These are phyloP conservation scores for Primulina eburnea DNA, from an alignment of 257 asterid species.

Conservation along the genomic window DNA sequence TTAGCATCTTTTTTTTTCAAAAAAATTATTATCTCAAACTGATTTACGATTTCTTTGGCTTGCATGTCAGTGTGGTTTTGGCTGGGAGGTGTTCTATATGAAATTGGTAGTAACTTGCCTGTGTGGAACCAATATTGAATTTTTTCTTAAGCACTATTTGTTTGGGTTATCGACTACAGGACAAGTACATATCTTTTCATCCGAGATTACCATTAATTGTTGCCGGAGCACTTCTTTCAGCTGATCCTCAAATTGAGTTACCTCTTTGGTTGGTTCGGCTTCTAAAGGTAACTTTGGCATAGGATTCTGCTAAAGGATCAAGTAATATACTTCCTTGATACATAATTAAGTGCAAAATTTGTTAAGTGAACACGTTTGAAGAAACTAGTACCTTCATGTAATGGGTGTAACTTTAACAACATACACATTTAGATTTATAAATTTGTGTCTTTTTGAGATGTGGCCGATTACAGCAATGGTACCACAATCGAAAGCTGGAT, in stretches of 20 bases:
- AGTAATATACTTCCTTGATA: constrained; percentile 2
- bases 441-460: background rate
- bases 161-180: constrained; percentile 49
- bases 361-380: constrained; percentile 1
- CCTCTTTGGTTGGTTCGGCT: constrained; percentile 91
- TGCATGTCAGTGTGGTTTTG: constrained; percentile 9
- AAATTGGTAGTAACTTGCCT: constrained; percentile 19
- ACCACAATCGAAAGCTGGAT: no score
- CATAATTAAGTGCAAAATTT: constrained; percentile 8
- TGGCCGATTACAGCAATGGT: no score
- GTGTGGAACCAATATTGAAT: constrained; percentile 16
- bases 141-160: constrained; percentile 13
- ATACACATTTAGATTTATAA: background rate
- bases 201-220: constrained; percentile 80
- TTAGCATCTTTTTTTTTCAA: background rate
- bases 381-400: constrained; percentile 13
- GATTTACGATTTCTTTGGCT: constrained; percentile 7
- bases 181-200: constrained; percentile 66
- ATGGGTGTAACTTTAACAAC: background rate
- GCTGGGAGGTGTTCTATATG: constrained; percentile 13
- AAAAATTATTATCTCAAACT: constrained; percentile 1
- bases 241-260: constrained; percentile 84
- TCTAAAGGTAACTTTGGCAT: constrained; percentile 60
- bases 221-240: constrained; percentile 89
- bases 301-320: constrained; percentile 15